phyloP scores from a whole-genome alignment of 2,329 filamentous ascomycete species.

The Anthostomella pinea region DNA sequence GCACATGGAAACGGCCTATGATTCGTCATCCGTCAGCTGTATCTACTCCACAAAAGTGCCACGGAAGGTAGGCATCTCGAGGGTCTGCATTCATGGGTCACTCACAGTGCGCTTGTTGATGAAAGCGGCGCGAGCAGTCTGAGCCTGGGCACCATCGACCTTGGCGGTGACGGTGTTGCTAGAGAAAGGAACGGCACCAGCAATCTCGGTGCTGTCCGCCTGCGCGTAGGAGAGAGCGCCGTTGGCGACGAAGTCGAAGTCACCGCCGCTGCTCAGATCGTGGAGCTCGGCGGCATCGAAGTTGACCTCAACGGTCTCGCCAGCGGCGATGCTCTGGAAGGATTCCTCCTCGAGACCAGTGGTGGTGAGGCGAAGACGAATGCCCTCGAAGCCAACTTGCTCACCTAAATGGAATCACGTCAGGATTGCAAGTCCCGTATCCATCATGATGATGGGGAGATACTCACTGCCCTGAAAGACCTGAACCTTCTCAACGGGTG shows the following conservation, averaged over 20 bases:
- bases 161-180: constrained; percentile 57
- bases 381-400: constrained; percentile 49
- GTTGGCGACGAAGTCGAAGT: constrained; percentile 52
- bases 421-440: too few relatives aligned
- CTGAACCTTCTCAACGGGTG: constrained; percentile 52
- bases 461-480: constrained; percentile 47
- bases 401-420: constrained; percentile 29
- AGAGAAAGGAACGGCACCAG: constrained; percentile 53
- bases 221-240: constrained; percentile 57
- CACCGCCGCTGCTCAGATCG: constrained; percentile 49
- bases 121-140: constrained; percentile 46
- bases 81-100: neutral
- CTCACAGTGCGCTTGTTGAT: constrained; percentile 46
- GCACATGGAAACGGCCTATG: constrained; percentile 50
- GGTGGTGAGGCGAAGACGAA: constrained; percentile 48
- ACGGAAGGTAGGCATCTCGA: neutral
- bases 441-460: too few relatives aligned
- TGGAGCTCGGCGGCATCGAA: constrained; percentile 57
- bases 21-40: constrained; percentile 2
- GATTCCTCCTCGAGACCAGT: constrained; percentile 43
- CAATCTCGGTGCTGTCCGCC: constrained; percentile 48
- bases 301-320: constrained; percentile 48
- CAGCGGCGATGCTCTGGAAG: constrained; percentile 48
- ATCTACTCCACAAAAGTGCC: neutral
- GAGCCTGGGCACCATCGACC: constrained; percentile 55